Evolutionary conservation across 2,329 filamentous ascomycete species (phyloP), one percentile per base, ranked within the genome.

Genomic region (Calonectria fujianensis): DNA sequence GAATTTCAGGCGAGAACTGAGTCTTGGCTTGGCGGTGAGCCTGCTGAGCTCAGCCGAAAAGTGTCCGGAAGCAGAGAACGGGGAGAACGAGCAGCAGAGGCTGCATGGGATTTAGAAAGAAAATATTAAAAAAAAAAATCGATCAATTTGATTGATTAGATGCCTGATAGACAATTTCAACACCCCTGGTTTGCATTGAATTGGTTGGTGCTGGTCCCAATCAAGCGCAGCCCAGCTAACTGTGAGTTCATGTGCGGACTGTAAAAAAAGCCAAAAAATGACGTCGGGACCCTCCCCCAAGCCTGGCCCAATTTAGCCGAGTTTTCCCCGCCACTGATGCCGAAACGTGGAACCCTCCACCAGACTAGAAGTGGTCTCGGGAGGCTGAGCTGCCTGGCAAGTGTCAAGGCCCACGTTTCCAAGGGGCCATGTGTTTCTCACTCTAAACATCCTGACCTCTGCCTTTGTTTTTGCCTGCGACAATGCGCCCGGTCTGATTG

Each of bases 351-450:
- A 78, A 77, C 65, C 50, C n/a, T 29, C 68, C 69, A 29, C 66
- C 65, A 77, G 69, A 72, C 66, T 59, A 77, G 69, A 72, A 72
- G 77, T 74, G 70, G 72, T 78, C 72, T 71, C 64, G 73, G 65
- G 78, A 76, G 76, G 74, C 80, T 80, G 72, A 80, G 80, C 80
- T 77, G 57, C 75, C 74, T 77, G 72, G 78, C 67, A 72, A 74
- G 70, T 68, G 73, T 69, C 64, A 45, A 63, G 69, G 65, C 61
- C 72, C 63, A 75, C 70, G 75, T 70, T 72, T 74, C 77, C 75
- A 81, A 80, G 79, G 77, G 74, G 78, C 78, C 75, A 79, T 79
- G 74, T 79, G 79, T 80, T 80, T 80, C 76, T 80, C 73, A 70
- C 68, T 80, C 76, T 75, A 80, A 64, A 74, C 72, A 35, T 66